phyloP scores from a whole-genome alignment of 768 basidiomycete genomes.

The Lanmaoa rubissima region DNA sequence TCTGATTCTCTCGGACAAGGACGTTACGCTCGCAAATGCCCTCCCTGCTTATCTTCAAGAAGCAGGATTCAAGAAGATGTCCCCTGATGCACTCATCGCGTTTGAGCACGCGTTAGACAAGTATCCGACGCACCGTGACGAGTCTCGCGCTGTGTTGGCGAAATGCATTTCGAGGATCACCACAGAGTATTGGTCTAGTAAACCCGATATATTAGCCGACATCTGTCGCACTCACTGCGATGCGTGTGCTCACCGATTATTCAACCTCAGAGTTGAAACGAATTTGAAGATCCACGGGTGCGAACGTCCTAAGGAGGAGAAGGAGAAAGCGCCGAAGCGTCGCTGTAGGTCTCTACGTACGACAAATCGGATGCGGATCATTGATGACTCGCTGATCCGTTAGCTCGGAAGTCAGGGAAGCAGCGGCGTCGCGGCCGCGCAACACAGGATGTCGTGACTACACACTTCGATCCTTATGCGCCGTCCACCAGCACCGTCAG shows the following conservation, averaged over 20 bases:
- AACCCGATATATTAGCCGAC: neutral
- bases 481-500: constrained; percentile 12
- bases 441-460: neutral
- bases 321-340: neutral
- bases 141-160: constrained; percentile 2
- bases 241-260: neutral
- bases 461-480: constrained; percentile 5
- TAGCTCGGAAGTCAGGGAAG: constrained; percentile 9
- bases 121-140: constrained; percentile 4
- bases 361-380: neutral
- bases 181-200: constrained; percentile 7
- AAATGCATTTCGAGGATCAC: neutral
- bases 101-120: constrained; percentile 20
- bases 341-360: constrained; percentile 4
- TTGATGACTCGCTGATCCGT: neutral
- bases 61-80: constrained; percentile 11
- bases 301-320: neutral
- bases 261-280: neutral
- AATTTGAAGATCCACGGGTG: neutral
- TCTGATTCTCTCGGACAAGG: constrained; percentile 5
- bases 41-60: constrained; percentile 9
- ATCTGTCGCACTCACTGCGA: neutral
- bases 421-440: neutral
- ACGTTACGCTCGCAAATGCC: constrained; percentile 8
- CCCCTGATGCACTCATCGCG: constrained; percentile 7